A percentile compares a stretch with the other conserved stretches of the same genome.
phyloP scores from a whole-genome alignment of 306 rosid genomes.

The Corylus avellana region DNA sequence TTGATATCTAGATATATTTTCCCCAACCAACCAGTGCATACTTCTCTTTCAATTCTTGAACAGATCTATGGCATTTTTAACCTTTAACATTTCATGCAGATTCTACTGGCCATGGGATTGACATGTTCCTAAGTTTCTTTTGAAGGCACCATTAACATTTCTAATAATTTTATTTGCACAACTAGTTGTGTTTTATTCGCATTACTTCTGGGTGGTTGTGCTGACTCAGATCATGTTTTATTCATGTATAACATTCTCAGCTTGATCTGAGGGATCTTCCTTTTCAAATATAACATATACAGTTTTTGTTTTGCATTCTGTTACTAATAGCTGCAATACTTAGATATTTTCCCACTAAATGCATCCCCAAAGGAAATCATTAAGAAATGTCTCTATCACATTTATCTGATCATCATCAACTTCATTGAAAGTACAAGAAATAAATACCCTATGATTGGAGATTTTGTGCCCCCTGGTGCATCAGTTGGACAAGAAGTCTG shows the following conservation, averaged over 20 bases:
- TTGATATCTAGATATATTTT: too few relatives aligned
- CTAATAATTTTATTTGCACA: background rate
- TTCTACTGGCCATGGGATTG: background rate
- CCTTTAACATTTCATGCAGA: background rate
- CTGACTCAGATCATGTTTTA: background rate
- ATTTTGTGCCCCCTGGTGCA: background rate
- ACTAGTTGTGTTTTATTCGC: background rate
- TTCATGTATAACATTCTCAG: background rate
- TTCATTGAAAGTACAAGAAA: background rate
- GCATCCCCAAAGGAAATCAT: background rate
- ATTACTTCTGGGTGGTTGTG: background rate
- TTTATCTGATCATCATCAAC: background rate
- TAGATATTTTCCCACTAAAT: background rate
- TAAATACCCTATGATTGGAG: background rate
- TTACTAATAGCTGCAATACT: background rate
- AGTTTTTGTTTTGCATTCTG: background rate
- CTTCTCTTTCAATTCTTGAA: too few relatives aligned
- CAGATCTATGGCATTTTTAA: too few relatives aligned
- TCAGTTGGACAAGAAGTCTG: background rate
- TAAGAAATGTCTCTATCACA: background rate
- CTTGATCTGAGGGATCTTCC: constrained; percentile 1
- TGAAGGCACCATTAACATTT: background rate
- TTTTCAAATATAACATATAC: background rate
- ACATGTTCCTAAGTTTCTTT: background rate
- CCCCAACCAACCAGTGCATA: too few relatives aligned